Base-by-base conservation (phyloP, 306 rosid genomes). In the Lotus japonicus region DNA sequence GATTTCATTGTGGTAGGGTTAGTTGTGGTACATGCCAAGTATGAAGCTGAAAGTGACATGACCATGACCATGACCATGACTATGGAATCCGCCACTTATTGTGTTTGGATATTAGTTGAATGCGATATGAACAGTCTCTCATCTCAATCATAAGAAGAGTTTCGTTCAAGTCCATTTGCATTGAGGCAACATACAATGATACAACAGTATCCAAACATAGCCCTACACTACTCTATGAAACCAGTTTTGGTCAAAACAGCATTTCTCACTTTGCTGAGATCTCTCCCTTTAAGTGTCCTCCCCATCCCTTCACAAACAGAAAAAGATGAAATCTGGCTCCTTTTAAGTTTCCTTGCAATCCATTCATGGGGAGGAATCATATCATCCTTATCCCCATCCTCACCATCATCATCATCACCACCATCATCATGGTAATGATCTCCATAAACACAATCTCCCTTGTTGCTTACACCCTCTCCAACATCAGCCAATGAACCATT, bases 281-380 rank as follows among this genome's bases (percentile, higher is more conserved):
- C 96, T 82, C 96, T 85, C 58, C 96, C 96, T 80, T 89, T 89
- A 54, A 89, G 82, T 39, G 85, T 89, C 77, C 94, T 89, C 56
- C 96, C 94, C 39, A 73, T 64, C 23, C 94, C 91, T 89, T 89
- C 96, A 79, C 87, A 85, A 8, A 89, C 91, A 19, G 91, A 89
- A 77, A 85, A 89, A 1, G 91, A 89, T 43, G 91, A 85, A 77
- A 87, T 87, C 77, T 89, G 91, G 54, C 78, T 91, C 73, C 88
- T 86, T 74, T 89, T 91, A 43, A 88, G 94, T 86, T 79, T 91
- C 75, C 85, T 91, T 58, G 97, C 88, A 56, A 91, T 75, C 96
- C 94, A 88, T 83, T 91, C 96, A 80, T 91, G 96, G 0, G 97
- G 97, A 78, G 97, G 97, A 41, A 85, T 78, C 85, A 80, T 78